A percentile compares a stretch with the other conserved stretches of the same genome.
Evolutionary conservation across 1,139 yeast genomes (phyloP).

Genomic region (Ogataea hybrid): DNA sequence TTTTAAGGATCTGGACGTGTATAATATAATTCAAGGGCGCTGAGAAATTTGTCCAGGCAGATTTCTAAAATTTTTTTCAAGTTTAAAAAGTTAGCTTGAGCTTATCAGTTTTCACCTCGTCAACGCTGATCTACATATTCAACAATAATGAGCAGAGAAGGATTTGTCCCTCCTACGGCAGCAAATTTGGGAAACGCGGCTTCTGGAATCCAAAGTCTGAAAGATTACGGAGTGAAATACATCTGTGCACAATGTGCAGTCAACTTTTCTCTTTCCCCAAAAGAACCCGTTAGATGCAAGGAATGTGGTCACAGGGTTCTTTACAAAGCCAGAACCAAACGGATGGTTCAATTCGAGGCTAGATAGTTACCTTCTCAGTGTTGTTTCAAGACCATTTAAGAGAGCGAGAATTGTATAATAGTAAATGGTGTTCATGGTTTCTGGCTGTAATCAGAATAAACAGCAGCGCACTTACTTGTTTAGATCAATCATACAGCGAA

Average conservation of each 20-base stretch:
- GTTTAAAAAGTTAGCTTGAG: too few relatives aligned
- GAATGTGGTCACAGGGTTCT: constrained; percentile 98
- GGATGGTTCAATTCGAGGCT: constrained; percentile 82
- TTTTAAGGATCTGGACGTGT: not conserved
- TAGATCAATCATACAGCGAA: not conserved
- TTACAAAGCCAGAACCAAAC: constrained; percentile 94
- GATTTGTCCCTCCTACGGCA: constrained; percentile 84
- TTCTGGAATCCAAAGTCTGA: constrained; percentile 63
- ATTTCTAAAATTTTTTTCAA: not conserved
- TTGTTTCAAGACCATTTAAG: not conserved
- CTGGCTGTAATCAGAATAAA: not conserved
- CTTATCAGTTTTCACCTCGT: too few relatives aligned
- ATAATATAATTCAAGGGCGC: too few relatives aligned
- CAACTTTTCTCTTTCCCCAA: constrained; percentile 81
- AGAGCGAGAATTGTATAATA: not conserved
- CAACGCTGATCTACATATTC: too few relatives aligned
- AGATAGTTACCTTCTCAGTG: constrained; percentile 36
- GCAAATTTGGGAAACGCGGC: constrained; percentile 72
- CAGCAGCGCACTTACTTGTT: not conserved
- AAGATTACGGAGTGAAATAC: constrained; percentile 83
- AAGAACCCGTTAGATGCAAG: constrained; percentile 97
- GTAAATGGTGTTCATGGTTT: not conserved
- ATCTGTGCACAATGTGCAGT: constrained; percentile 97
- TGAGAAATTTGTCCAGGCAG: not conserved
- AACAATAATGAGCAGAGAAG: constrained; percentile 68